Base-by-base conservation (phyloP, 1,139 yeast species). In the Torulaspora globosa region DNA sequence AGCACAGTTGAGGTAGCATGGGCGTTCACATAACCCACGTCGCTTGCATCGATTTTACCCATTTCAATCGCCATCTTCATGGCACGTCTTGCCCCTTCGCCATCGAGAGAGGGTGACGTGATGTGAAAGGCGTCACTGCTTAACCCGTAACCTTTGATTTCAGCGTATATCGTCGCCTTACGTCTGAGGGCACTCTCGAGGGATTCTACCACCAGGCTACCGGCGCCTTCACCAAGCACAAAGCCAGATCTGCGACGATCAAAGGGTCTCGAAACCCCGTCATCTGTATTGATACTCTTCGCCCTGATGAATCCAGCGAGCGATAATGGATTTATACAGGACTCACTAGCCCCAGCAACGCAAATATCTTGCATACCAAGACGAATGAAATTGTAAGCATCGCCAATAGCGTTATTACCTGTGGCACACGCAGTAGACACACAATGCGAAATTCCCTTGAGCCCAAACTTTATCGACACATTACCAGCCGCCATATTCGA, bases 401-500 rank as follows among this genome's bases (percentile, higher is more conserved):
- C 99, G 2, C 98, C 97, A 46, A 94, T 82, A 0, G 97, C 79
- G 61, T 92, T 95, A 26, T 86, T 78, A 0, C 99, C 99, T 0
- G 98, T 89, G 2, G 98, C 96, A 70, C 99, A 94, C 0, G 98
- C 98, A 0, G 97, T 89, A 1, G 96, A 79, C 0, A 83, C 94
- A 0, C 96, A 72, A 62, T 89, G 96, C 46, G 86, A 79, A 1
- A 96, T 96, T 0, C 98, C 99, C 55, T 76, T 71, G 28, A 88
- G 68, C 2, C 85, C 84, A 59, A 81, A 78, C 54, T 78, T 75
- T 48, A 92, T 90, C 4, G 96, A 84, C 4, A 92, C 78, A 54
- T 89, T 84, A 2, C 98, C 97, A 0, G 92, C 89, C 0, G 96
- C 96, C 97, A 94, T 94, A 65, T 92, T 94, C 41, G 86, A 79